Percentiles rank a stretch among this genome's conserved stretches.
These are phyloP conservation scores for Syzygium syzygioides DNA, from an alignment of 441 rosid species.

Conservation along the genomic window DNA sequence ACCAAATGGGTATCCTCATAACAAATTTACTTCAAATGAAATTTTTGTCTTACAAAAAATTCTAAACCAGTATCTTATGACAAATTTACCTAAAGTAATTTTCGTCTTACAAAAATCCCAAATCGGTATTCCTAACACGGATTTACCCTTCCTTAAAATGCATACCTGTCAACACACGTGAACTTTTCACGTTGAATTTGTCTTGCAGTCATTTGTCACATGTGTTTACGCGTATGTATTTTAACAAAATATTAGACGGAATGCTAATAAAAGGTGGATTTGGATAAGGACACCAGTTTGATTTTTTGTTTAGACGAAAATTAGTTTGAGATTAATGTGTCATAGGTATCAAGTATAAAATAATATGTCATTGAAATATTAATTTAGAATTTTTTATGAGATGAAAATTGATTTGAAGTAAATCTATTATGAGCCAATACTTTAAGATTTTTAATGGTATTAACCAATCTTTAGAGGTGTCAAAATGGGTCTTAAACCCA, in stretches of 20 bases:
- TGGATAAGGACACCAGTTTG: accelerated
- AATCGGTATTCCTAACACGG: accelerated
- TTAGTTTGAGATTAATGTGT: background rate
- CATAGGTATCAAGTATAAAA: background rate
- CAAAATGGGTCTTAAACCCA: too few relatives aligned
- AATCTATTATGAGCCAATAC: background rate
- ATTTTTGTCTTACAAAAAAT: background rate
- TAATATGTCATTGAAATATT: background rate
- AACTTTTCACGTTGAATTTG: accelerated
- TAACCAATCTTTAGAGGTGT: background rate
- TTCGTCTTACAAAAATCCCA: accelerated
- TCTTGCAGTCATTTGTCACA: accelerated
- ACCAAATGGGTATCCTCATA: background rate
- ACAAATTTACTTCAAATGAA: background rate
- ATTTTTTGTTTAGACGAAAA: background rate
- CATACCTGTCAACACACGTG: accelerated
- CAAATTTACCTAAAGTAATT: background rate
- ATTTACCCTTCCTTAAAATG: background rate
- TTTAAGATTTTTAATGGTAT: background rate
- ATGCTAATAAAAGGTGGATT: background rate
- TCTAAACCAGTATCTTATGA: accelerated
- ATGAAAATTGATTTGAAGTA: background rate
- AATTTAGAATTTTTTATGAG: background rate
- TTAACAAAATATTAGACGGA: accelerated
- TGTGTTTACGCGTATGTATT: background rate